Conservation (phyloP, 2,329 filamentous ascomycete genomes). For the Diplocarpon mali region DNA sequence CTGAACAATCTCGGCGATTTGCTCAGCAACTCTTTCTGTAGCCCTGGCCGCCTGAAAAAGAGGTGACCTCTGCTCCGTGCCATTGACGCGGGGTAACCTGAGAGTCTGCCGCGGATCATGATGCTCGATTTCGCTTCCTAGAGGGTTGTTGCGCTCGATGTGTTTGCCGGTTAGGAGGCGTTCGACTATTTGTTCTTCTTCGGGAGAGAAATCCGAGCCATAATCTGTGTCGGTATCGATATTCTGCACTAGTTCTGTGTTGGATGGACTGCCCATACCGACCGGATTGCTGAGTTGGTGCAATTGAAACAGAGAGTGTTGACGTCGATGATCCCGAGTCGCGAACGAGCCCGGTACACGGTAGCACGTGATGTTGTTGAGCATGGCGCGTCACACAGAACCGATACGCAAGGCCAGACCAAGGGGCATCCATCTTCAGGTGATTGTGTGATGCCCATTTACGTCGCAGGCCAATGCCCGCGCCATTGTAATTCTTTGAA, state of each 20-base stretch:
- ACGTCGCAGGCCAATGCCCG: no score
- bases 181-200: conserved; percentile 43
- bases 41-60: conserved; percentile 23
- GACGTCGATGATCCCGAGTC: conserved; percentile 1
- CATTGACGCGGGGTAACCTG: conserved; percentile 32
- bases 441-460: no score
- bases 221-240: conserved; percentile 40
- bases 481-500: no score
- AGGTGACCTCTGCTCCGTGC: conserved; percentile 26
- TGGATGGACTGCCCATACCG: conserved; percentile 21
- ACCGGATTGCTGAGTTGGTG: neutral
- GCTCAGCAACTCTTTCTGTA: conserved; percentile 20
- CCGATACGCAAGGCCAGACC: no score
- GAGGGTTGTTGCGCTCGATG: conserved; percentile 21
- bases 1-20: conserved; percentile 21
- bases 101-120: conserved; percentile 25
- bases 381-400: neutral
- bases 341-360: neutral
- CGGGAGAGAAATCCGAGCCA: conserved; percentile 49
- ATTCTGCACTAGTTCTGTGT: neutral
- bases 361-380: neutral
- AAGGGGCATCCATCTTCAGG: no score
- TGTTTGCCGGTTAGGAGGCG: conserved; percentile 35
- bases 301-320: neutral
- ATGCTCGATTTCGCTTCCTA: conserved; percentile 25